Conservation (phyloP, 2,329 filamentous ascomycete species). For the Talaromyces atroroseus region DNA sequence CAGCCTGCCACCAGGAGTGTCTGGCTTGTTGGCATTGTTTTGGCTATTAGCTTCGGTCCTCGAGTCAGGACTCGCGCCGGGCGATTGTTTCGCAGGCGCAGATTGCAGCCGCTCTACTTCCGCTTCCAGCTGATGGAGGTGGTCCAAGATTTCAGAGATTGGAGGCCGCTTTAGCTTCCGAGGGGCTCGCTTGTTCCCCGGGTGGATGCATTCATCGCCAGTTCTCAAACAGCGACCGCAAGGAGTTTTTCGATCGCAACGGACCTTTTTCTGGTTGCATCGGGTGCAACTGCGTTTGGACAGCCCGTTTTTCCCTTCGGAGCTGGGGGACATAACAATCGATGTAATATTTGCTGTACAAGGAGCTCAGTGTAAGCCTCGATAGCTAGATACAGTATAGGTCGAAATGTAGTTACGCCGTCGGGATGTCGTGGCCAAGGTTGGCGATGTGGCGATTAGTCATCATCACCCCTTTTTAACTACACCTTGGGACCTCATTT, state of each 20-base stretch:
- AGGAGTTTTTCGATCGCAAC: slow-evolving; percentile 28
- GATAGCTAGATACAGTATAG: background rate
- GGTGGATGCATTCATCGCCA: slow-evolving; percentile 16
- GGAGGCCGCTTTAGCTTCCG: slow-evolving; percentile 19
- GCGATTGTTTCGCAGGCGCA: background rate
- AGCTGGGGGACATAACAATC: background rate
- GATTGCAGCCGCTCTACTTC: slow-evolving; percentile 17
- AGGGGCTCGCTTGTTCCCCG: slow-evolving; percentile 17
- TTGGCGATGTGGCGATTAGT: background rate
- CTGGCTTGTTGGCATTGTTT: background rate
- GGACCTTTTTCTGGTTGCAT: slow-evolving; percentile 29
- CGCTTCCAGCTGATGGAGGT: slow-evolving; percentile 17
- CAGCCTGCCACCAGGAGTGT: background rate
- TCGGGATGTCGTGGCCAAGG: background rate
- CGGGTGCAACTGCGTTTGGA: slow-evolving; percentile 22
- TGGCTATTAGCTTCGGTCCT: background rate
- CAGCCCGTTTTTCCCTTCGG: background rate
- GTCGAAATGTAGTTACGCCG: background rate
- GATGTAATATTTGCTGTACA: background rate
- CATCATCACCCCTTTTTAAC: no score
- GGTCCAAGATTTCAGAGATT: slow-evolving; percentile 15
- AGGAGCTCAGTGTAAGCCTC: no score
- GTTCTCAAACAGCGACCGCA: slow-evolving; percentile 20
- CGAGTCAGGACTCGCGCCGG: background rate
- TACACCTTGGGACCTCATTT: no score